Conservation (phyloP, 1,284 basidiomycete species). For the Cryptococcus amylolentus region DNA sequence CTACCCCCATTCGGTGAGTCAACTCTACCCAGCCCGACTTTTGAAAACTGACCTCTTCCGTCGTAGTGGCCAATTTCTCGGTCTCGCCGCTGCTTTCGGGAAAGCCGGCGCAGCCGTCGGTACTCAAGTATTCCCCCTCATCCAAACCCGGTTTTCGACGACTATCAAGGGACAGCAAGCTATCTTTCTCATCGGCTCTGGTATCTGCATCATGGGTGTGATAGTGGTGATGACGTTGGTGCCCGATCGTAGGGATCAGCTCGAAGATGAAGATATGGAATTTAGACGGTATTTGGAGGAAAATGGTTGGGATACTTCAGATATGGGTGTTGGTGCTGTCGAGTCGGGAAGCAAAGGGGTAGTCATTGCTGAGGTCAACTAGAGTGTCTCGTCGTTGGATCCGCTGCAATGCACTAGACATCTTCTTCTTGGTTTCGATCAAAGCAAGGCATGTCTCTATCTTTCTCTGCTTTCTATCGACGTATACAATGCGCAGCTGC, state of each 20-base stretch:
- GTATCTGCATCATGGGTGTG: slow-evolving; percentile 24
- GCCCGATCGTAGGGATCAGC: slow-evolving; percentile 18
- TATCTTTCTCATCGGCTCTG: slow-evolving; percentile 31
- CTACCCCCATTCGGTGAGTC: slow-evolving; percentile 11
- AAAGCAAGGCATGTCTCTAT: no score
- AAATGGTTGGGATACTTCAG: slow-evolving; percentile 16
- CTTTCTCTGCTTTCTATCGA: no score
- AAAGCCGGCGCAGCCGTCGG: slow-evolving; percentile 59
- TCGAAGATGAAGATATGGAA: slow-evolving; percentile 25
- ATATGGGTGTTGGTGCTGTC: neutral
- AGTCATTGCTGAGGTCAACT: no score
- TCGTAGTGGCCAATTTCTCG: slow-evolving; percentile 62
- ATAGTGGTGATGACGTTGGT: slow-evolving; percentile 22
- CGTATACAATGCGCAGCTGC: no score
- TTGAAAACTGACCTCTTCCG: neutral
- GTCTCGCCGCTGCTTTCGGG: slow-evolving; percentile 61
- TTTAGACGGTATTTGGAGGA: slow-evolving; percentile 23
- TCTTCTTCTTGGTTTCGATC: no score
- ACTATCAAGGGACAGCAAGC: slow-evolving; percentile 30
- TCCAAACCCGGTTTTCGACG: slow-evolving; percentile 18
- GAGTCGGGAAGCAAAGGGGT: no score
- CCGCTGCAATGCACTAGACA: no score
- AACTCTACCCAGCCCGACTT: no score
- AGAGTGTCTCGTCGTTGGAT: no score
- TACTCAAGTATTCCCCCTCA: slow-evolving; percentile 46